Base-by-base conservation (phyloP, 163 green algal genomes). In the Scenedesmus sp. region DNA sequence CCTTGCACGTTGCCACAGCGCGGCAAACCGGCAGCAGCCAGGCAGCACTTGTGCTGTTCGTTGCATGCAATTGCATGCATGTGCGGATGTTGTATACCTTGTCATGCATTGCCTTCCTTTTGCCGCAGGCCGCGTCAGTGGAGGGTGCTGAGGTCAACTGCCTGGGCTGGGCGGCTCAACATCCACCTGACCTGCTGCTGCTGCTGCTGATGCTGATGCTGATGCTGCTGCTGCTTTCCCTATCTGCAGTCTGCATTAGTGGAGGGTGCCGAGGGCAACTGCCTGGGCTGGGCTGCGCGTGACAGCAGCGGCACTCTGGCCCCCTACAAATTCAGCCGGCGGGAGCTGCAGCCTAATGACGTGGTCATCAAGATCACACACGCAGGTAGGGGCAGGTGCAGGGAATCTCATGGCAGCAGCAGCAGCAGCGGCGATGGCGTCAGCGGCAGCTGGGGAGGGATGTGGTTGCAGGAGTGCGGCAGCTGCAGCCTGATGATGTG, bases 341-440 rank as follows among this genome's bases (percentile, higher is more conserved):
- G 93, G 18, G 60, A 87, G 55, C 64, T 96, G 16, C 87, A 91
- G 4, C 76, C 93, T 15, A 86, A 95, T 7, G 95, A 97, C 67
- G 82, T 98, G 6, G 46, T 88, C 86, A 92, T 98, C 52, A 92
- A 97, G 90, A 95, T 97, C 86, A 95, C 91, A 13, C 92, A 92
- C 54, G 86, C 82, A 13, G 66, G 89, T 92, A 67, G 12, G 81
- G 54, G 74, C 18, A 16, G 26, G 10, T 34, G 70, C 20, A 26
- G 70, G 70, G 20, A 81, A 34, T 9, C 13, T 26, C 20, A 84
- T 18, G 26, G 76, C 79, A 85, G 26, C 16, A 56, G 26, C 79
- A 66, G 6, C 8, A 13, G 34, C 76, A 84, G 76, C 26, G 18
- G 76, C 74, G 54, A 12, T 56, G 82, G 2, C 20, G 12, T 18